Evolutionary conservation across 352 stramenopile genomes (phyloP).

Genomic region (Plasmopara viticola): DNA sequence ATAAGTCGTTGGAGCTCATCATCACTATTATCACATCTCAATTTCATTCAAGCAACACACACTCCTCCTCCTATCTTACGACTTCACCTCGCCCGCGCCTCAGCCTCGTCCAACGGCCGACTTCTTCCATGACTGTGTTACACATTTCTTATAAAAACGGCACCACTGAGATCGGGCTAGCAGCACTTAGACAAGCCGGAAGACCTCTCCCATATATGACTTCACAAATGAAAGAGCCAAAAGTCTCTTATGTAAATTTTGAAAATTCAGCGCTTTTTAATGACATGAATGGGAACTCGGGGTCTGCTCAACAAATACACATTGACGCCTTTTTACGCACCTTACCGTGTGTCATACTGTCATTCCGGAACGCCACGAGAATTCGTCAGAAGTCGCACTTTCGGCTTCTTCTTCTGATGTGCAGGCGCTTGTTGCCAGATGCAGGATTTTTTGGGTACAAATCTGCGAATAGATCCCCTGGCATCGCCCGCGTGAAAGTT

Average conservation of each 20-base stretch:
- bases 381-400: constrained; percentile 50
- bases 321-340: constrained; percentile 81
- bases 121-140: no score
- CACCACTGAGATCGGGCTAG: constrained; percentile 76
- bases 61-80: no score
- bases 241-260: constrained; percentile 71
- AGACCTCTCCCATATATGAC: constrained; percentile 41
- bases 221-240: constrained; percentile 13
- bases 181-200: constrained; percentile 51
- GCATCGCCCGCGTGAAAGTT: constrained; percentile 42
- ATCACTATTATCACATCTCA: no score
- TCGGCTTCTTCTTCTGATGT: constrained; percentile 82
- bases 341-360: constrained; percentile 94
- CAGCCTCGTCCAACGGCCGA: constrained; percentile 89
- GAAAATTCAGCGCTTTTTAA: constrained; percentile 59
- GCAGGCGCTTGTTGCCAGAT: constrained; percentile 76
- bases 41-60: no score
- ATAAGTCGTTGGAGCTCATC: no score
- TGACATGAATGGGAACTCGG: constrained; percentile 54
- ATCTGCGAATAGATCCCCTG: constrained; percentile 61
- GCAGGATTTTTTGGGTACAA: constrained; percentile 68
- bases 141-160: constrained; percentile 76
- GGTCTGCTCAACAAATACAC: constrained; percentile 34
- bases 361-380: constrained; percentile 91
- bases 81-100: constrained; percentile 98